phyloP scores from a whole-genome alignment of 2,329 filamentous ascomycete species.

The Neofusicoccum laricinum region DNA sequence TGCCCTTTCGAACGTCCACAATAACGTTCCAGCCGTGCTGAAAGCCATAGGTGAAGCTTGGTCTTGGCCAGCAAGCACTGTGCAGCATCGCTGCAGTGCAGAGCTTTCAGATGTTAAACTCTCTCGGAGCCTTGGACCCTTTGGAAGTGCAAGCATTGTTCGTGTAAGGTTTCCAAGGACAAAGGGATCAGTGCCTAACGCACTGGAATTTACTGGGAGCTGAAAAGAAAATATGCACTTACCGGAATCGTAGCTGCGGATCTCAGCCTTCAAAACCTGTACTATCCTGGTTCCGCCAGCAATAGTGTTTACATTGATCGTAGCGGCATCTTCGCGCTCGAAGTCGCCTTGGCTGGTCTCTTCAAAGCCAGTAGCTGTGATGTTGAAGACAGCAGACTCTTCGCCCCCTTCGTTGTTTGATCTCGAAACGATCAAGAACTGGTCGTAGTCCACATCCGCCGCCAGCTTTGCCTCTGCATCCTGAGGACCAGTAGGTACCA shows the following conservation, averaged over 20 bases:
- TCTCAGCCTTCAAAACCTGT: constrained; percentile 81
- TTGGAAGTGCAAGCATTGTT: not conserved
- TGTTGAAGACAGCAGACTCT: constrained; percentile 72
- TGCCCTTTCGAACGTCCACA: not conserved
- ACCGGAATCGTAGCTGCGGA: constrained; percentile 89
- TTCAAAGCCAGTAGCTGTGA: constrained; percentile 72
- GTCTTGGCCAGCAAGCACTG: not conserved
- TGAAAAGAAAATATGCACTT: constrained; percentile 37
- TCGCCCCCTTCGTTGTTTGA: constrained; percentile 63
- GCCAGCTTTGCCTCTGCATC: constrained; percentile 37
- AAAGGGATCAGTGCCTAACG: not conserved
- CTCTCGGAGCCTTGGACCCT: not conserved
- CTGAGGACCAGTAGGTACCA: constrained; percentile 47
- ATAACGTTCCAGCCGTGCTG: not conserved
- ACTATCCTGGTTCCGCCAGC: constrained; percentile 78
- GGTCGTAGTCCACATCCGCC: constrained; percentile 64
- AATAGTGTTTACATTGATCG: constrained; percentile 80
- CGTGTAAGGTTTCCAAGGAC: not conserved
- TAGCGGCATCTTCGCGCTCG: constrained; percentile 82
- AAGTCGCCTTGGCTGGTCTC: constrained; percentile 82
- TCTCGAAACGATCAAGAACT: constrained; percentile 81
- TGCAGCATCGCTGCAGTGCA: not conserved
- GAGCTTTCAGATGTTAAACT: not conserved
- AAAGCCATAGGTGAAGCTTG: not conserved
- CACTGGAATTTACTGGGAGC: not conserved